Base-by-base conservation (phyloP, 2,329 filamentous ascomycete genomes). In the Diaporthe citriasiana region DNA sequence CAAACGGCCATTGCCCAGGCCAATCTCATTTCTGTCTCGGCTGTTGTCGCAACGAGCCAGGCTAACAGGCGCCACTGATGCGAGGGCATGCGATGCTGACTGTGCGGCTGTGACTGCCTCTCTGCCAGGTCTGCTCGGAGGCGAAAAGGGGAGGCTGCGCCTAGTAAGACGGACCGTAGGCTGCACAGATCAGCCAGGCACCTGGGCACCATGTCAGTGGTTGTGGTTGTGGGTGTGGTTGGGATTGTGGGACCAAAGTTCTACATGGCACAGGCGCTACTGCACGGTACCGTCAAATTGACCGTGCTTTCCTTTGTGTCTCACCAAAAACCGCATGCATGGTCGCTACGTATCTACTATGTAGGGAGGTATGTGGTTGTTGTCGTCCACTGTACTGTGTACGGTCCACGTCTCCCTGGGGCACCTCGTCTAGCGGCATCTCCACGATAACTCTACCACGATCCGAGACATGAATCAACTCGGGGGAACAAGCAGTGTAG, bases 391-490 rank as follows among this genome's bases (percentile, higher is more conserved):
- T 25, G 12, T 22, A 35, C 30, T 4, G 27, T 22, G 53, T 17
- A 35, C 9, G 13, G 33, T 25, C 56, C 56, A 59, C 22, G 33
- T 59, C 10, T 10, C 35, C 12, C 56, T 42, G 35, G 35, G 35
- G 35, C 56, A 42, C n/a, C 57, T 47, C 38, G 40, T 45, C n/a
- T 42, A 40, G 57, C 38, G 13, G 25, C n/a, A 63, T 47, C 25
- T 47, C 60, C 60, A 66, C 42, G 60, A 35, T 35, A 50, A 50
- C 60, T 50, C 35, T 66, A 66, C 50, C 60, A 66, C 40, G 30
- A 66, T 66, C 60, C 60, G 60, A 66, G 60, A 66, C 60, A 66
- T 50, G 60, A 66, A 66, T 47, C 60, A 66, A 66, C 42, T 38
- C 60, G 60, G 42, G 22, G 42, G 42, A 50, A 50, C 60, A 66